phyloP scores from a whole-genome alignment of 192 early-diverging fungal species.

The Phycomyces blakesleeanus region DNA sequence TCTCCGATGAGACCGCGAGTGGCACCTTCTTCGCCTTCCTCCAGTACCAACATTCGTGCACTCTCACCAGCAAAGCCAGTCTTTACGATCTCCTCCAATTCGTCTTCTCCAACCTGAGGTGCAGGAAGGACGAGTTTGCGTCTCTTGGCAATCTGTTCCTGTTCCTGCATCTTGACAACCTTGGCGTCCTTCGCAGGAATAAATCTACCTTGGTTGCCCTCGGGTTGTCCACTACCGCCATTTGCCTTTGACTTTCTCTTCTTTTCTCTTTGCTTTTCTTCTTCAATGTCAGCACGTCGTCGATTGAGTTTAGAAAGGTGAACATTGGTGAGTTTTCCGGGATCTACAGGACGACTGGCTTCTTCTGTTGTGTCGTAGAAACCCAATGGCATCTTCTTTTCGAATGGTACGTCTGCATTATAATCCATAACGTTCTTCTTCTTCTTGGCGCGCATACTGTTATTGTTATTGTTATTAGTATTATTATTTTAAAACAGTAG shows the following conservation, averaged over 20 bases:
- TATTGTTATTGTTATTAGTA: too few relatives aligned
- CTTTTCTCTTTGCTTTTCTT: slow-evolving; percentile 75
- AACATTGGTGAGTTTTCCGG: slow-evolving; percentile 63
- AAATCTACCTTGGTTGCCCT: slow-evolving; percentile 56
- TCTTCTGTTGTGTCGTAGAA: slow-evolving; percentile 94
- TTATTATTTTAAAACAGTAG: too few relatives aligned
- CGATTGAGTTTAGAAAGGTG: slow-evolving; percentile 85
- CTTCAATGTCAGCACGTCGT: slow-evolving; percentile 77
- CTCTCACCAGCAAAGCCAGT: slow-evolving; percentile 79
- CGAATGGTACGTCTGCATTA: slow-evolving; percentile 95
- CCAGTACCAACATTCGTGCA: slow-evolving; percentile 66
- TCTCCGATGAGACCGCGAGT: slow-evolving; percentile 69
- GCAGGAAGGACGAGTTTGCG: slow-evolving; percentile 78
- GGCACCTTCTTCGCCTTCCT: slow-evolving; percentile 47
- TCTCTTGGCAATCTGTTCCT: slow-evolving; percentile 69
- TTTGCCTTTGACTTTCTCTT: slow-evolving; percentile 66
- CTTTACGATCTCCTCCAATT: slow-evolving; percentile 90
- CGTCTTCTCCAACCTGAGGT: slow-evolving; percentile 87
- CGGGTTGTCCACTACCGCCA: slow-evolving; percentile 43
- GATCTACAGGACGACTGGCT: slow-evolving; percentile 54
- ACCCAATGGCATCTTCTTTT: slow-evolving; percentile 80
- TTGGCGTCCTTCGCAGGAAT: slow-evolving; percentile 53
- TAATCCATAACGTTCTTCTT: slow-evolving; percentile 84
- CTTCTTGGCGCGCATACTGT: slow-evolving; percentile 55
- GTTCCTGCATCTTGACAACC: slow-evolving; percentile 59